Evolutionary conservation across 768 basidiomycete species (phyloP), one percentile per base, ranked within the genome.

Genomic region (Boletus edulis): DNA sequence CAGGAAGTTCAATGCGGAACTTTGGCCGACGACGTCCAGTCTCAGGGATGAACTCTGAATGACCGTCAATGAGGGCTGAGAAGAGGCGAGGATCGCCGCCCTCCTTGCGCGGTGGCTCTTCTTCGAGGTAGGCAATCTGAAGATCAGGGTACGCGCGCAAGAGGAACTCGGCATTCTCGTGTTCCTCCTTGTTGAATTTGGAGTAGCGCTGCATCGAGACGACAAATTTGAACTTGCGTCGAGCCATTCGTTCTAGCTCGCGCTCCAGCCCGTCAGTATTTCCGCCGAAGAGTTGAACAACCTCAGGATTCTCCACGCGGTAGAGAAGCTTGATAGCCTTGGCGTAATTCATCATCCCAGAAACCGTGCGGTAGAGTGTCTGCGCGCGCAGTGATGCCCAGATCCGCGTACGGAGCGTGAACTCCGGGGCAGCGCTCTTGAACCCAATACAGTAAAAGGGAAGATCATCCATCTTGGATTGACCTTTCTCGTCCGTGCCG

Each of bases 301-400:
- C 91, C 72, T 99, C 97, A 9, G 97, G 97, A 75, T 98, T 98
- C 77, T 99, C 97, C 41, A 99, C 97, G 53, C 96, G 93, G 72
- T 98, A 96, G n/a, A 99, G 82, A 35, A 99, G 77, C 71, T 99
- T 99, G 84, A 99, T 98, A 13, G 97, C 97, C 77, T 99, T 99
- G 61, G 91, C 86, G 72, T 99, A 98, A 76, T 99, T 99, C 97
- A 98, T 98, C 92, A 99, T 98, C 49, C 97, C 97, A 35, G 97
- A 98, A 17, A 99, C 96, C 14, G 97, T 99, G 61, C 97, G 86
- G 70, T 99, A 98, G 18, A 99, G 83, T 2, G 97, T 99, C 77
- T 99, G 97, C 17, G 97, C 97, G 51, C 97, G 92, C 10, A 99
- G 83, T 6, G 96, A 98, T 10, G 97, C 95, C 97, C 97, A 99